Base-by-base conservation (phyloP, 805 yeast genomes). In the Saturnispora galanensis region DNA sequence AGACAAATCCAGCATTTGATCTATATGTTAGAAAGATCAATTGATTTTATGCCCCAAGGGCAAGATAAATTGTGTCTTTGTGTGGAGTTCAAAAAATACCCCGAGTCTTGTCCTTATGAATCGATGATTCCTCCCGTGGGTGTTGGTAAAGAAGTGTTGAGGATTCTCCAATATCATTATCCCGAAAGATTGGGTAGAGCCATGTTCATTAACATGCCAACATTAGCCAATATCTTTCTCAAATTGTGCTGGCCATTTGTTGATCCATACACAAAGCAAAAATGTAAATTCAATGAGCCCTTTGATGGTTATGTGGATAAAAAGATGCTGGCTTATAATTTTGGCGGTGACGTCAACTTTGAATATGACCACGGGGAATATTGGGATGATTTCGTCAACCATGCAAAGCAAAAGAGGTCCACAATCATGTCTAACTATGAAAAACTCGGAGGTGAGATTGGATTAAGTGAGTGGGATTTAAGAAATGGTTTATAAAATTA, bases 151-250 rank as follows among this genome's bases (percentile, higher is more conserved):
- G 94, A 87, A 62, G 96, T 90, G 28, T 70, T 93, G 52, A 81
- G 81, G 61, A 93, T 93, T 57, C 68, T 93, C 56, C 98, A 93
- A 66, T 88, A 94, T 33, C 98, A 93, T 65, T 93, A 93, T 60
- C 98, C 98, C 6, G 98, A 93, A 62, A 76, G 98, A 55, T 71
- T 93, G 48, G 98, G 98, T 21, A 77, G 84, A 58, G 97, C 97
- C 0, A 69, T 89, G 46, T 73, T 93, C 47, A 84, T 94, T 48
- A 90, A 93, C 64, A 87, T 93, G 53, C 97, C 97, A n/a, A 81
- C 90, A 75, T 67, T 88, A 42, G 97, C 90, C 7, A 85, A 95
- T 88, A 80, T 95, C 10, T 93, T 93, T 57, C 69, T 93, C 54
- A 93, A 88, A 67, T 68, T 93, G 50, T 88, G 93, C 52, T 88